A percentile compares a stretch with the other conserved stretches of the same genome.
phyloP scores from a whole-genome alignment of 208 protist species.

The Angomonas desouzai region DNA sequence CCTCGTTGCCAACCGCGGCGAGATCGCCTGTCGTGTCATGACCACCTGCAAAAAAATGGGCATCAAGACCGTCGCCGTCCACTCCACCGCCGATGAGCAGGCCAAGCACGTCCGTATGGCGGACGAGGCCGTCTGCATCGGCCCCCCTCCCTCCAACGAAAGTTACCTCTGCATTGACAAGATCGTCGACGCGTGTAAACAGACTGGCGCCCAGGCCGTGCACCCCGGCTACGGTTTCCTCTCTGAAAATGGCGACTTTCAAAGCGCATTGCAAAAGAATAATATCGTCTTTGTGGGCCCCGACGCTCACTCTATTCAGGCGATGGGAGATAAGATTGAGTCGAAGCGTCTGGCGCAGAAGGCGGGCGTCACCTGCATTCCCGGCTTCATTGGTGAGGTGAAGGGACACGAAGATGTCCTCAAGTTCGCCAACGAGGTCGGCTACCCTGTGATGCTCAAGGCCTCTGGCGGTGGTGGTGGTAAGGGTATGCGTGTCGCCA shows the following conservation, averaged over 20 bases:
- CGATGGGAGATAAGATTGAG: constrained; percentile 94
- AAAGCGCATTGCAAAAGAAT: constrained; percentile 55
- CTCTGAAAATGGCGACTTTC: constrained; percentile 94
- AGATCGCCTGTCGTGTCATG: constrained; percentile 97
- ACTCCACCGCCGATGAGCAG: constrained; percentile 90
- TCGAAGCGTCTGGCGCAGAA: constrained; percentile 88
- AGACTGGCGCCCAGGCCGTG: constrained; percentile 87
- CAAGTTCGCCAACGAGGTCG: constrained; percentile 60
- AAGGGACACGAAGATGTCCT: constrained; percentile 30
- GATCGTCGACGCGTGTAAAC: constrained; percentile 91
- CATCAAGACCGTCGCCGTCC: constrained; percentile 96
- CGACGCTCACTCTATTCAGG: constrained; percentile 79
- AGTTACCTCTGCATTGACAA: constrained; percentile 91
- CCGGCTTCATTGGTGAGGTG: constrained; percentile 39
- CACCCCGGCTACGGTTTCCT: constrained; percentile 98
- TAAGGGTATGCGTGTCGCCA: constrained; percentile 59
- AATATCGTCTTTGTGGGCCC: constrained; percentile 95
- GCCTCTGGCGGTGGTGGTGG: constrained; percentile 78
- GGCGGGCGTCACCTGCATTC: constrained; percentile 89
- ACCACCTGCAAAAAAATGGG: constrained; percentile 88
- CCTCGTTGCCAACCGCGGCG: constrained; percentile 96
- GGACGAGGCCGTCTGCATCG: constrained; percentile 75
- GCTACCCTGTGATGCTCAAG: constrained; percentile 97
- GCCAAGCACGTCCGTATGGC: constrained; percentile 90
- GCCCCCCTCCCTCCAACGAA: constrained; percentile 46